Conservation (phyloP, 768 basidiomycete genomes). For the Sporobolomyces roseus region DNA sequence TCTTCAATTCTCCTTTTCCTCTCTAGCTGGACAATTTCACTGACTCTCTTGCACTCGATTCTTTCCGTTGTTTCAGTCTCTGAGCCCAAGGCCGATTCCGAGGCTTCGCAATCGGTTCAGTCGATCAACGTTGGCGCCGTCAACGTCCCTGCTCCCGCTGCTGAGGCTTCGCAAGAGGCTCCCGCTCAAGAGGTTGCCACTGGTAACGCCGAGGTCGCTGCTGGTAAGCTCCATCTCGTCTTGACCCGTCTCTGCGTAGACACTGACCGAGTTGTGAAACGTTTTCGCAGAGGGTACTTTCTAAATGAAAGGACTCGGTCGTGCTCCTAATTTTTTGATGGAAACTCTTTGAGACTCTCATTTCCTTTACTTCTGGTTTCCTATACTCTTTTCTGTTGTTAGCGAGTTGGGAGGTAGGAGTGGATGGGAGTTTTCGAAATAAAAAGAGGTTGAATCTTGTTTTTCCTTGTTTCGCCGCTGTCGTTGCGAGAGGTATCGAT, state of each 20-base stretch:
- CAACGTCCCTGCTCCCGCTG: slow-evolving; percentile 37
- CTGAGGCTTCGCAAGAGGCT: slow-evolving; percentile 13
- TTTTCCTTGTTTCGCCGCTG: no score
- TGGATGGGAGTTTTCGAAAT: no score
- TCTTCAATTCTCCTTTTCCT: not conserved
- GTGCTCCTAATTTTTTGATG: no score
- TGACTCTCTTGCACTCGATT: not conserved
- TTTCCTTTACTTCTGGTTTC: no score
- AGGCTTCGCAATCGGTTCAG: slow-evolving; percentile 30
- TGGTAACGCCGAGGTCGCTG: slow-evolving; percentile 23
- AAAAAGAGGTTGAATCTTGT: no score
- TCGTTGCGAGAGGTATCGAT: no score
- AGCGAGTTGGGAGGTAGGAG: no score
- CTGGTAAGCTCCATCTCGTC: slow-evolving; percentile 2
- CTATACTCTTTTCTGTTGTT: no score
- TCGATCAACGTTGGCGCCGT: slow-evolving; percentile 41
- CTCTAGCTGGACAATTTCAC: not conserved
- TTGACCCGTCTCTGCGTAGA: not conserved
- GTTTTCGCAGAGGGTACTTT: slow-evolving; percentile 19
- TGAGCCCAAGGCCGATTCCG: slow-evolving; percentile 46
- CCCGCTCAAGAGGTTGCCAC: slow-evolving; percentile 26
- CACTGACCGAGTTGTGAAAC: not conserved
- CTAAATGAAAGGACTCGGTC: no score
- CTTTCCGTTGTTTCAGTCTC: slow-evolving; percentile 26
- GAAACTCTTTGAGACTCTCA: no score